phyloP scores from a whole-genome alignment of 345 rosid species.

The Citrus trifoliata region DNA sequence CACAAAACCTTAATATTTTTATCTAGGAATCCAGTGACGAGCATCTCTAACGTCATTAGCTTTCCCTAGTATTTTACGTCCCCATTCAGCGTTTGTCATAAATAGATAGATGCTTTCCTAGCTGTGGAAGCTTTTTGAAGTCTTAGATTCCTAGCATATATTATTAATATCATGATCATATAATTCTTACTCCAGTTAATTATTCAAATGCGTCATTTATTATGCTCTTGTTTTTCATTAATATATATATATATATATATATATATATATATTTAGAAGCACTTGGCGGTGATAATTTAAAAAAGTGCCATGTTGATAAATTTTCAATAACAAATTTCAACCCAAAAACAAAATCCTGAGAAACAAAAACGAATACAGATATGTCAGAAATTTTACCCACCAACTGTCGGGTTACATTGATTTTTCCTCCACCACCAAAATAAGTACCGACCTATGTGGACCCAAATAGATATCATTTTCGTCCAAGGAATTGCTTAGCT shows the following conservation, averaged over 20 bases:
- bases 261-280: neutral
- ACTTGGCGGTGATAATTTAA: neutral
- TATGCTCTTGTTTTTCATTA: neutral
- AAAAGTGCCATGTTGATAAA: neutral
- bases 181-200: neutral
- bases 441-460: too few species aligned
- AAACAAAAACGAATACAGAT: neutral
- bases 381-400: neutral
- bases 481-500: too few species aligned
- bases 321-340: neutral
- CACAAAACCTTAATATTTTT: too few species aligned
- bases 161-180: neutral
- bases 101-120: neutral
- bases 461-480: neutral
- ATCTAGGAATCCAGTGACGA: neutral
- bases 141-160: conserved; percentile 9
- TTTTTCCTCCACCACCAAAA: too few species aligned
- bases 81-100: neutral
- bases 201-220: neutral
- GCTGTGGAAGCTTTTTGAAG: neutral
- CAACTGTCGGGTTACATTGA: neutral
- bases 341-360: neutral
- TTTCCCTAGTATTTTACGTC: neutral
- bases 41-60: neutral
- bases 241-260: too few species aligned